Conservation (phyloP, 108 stramenopile species). For the Fragilariopsis cylindrus region DNA sequence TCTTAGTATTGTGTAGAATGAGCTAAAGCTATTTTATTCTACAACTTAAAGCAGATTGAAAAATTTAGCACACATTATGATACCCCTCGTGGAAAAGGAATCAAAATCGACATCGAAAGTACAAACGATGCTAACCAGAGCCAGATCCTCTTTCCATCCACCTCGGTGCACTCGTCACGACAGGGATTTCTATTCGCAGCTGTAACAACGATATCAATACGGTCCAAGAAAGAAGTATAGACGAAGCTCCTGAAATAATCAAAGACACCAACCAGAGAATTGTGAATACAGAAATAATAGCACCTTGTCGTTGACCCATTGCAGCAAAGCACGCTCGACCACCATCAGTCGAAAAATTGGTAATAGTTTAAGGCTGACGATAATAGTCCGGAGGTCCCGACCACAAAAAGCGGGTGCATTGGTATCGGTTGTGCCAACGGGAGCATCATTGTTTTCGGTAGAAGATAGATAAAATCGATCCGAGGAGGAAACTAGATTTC, state of each 20-base stretch:
- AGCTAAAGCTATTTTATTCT: too few relatives aligned
- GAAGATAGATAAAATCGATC: slow-evolving; percentile 53
- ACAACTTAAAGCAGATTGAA: neutral
- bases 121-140: slow-evolving; percentile 43
- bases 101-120: slow-evolving; percentile 47
- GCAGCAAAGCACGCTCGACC: slow-evolving; percentile 74
- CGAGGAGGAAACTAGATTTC: slow-evolving; percentile 74
- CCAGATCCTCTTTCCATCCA: slow-evolving; percentile 41
- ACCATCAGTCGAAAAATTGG: slow-evolving; percentile 90
- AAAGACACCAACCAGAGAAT: slow-evolving; percentile 45
- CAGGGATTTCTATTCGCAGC: slow-evolving; percentile 64
- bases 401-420: slow-evolving; percentile 81
- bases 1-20: too few relatives aligned
- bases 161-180: slow-evolving; percentile 68
- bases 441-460: slow-evolving; percentile 65
- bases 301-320: slow-evolving; percentile 57
- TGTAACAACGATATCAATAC: slow-evolving; percentile 58
- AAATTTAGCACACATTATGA: neutral
- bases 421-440: slow-evolving; percentile 80
- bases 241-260: slow-evolving; percentile 35
- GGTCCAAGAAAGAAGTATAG: slow-evolving; percentile 53
- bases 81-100: slow-evolving; percentile 62
- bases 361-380: slow-evolving; percentile 83
- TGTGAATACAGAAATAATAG: slow-evolving; percentile 41
- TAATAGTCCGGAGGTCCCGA: slow-evolving; percentile 83